phyloP scores from a whole-genome alignment of 2,329 filamentous ascomycete species.

The Colletotrichum trifolii region DNA sequence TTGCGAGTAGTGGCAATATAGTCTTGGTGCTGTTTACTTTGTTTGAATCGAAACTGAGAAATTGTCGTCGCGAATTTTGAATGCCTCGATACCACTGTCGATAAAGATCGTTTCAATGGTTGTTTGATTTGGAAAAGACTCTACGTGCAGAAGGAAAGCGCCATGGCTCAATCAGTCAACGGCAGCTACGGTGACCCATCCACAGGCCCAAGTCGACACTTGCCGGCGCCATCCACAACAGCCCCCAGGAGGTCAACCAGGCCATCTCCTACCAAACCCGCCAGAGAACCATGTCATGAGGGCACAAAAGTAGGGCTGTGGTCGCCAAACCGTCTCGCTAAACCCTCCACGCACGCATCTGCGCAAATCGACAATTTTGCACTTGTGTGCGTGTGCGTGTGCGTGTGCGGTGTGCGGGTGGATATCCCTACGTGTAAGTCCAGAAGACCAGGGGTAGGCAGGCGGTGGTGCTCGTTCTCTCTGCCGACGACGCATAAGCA shows the following conservation, averaged over 20 bases:
- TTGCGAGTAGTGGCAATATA: no score
- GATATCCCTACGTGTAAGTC: conserved; percentile 9
- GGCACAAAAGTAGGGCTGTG: conserved; percentile 29
- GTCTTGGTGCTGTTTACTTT: no score
- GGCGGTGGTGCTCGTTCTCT: neutral
- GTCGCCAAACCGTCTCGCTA: conserved; percentile 4
- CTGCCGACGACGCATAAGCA: conserved; percentile 16
- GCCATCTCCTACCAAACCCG: conserved; percentile 1
- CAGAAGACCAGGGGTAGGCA: neutral
- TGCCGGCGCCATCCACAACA: conserved; percentile 3
- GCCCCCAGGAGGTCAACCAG: neutral
- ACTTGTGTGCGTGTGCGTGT: neutral
- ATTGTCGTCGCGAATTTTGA: no score
- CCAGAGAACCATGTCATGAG: conserved; percentile 8
- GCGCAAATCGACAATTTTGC: neutral
- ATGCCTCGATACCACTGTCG: no score
- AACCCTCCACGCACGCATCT: conserved; percentile 6
- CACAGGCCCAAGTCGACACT: no score
- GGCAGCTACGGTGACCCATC: no score
- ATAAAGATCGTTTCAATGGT: no score
- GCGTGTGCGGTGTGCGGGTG: conserved; percentile 1
- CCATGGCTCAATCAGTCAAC: no score
- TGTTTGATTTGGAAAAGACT: no score
- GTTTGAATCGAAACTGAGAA: no score
- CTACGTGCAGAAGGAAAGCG: no score